These are phyloP conservation scores for Diphasiastrum complanatum DNA, from an alignment of 83 land plant species.

Conservation along the genomic window DNA sequence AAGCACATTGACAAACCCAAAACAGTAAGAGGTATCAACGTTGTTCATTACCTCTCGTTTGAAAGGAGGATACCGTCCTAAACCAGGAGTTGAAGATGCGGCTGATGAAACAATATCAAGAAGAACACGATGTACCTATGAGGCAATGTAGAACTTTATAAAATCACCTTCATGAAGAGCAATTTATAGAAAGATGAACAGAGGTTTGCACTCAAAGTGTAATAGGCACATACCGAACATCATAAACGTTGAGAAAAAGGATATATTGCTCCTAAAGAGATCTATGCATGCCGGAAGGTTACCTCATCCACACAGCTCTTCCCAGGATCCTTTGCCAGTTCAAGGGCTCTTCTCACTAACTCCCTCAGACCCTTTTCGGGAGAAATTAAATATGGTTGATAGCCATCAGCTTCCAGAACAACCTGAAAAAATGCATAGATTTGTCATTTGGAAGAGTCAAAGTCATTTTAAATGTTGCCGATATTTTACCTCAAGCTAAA, in stretches of 20 bases:
- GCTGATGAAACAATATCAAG: constrained; percentile 87
- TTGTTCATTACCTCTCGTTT: constrained; percentile 80
- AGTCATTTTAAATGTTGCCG: neutral
- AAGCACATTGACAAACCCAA: too few species aligned
- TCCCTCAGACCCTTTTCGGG: constrained; percentile 96
- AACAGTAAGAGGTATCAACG: too few species aligned
- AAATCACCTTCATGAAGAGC: neutral
- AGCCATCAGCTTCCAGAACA: constrained; percentile 98
- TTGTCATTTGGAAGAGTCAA: neutral
- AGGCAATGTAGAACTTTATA: neutral
- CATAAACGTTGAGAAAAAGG: neutral
- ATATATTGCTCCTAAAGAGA: neutral
- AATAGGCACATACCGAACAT: neutral
- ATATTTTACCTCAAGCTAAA: neutral
- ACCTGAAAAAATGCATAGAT: constrained; percentile 35
- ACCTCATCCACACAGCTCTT: constrained; percentile 97
- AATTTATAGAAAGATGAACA: neutral
- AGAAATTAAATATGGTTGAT: constrained; percentile 95
- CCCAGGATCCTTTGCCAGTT: constrained; percentile 94
- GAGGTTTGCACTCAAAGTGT: neutral
- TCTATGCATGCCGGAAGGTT: neutral
- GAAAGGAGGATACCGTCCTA: constrained; percentile 94
- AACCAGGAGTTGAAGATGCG: constrained; percentile 87
- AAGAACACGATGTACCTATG: constrained; percentile 82
- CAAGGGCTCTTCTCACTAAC: constrained; percentile 74